phyloP scores from a whole-genome alignment of 495 filamentous ascomycete genomes.

The Elasticomyces elasticus region DNA sequence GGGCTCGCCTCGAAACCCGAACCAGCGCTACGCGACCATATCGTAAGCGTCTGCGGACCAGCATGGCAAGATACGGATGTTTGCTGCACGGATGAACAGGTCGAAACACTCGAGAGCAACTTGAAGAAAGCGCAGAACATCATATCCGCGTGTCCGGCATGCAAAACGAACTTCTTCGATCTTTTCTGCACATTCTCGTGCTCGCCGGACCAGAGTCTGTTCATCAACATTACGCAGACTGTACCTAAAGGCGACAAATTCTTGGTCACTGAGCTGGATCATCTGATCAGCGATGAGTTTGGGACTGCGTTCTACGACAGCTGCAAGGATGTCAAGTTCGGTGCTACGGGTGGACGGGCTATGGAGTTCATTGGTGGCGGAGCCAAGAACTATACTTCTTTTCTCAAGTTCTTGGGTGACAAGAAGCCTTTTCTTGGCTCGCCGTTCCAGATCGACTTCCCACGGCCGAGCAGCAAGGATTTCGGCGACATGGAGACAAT shows the following conservation, averaged over 20 bases:
- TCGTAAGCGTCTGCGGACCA: constrained; percentile 75
- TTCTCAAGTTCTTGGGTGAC: constrained; percentile 85
- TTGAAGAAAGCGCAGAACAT: constrained; percentile 78
- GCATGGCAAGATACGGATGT: constrained; percentile 75
- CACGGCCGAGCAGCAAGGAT: constrained; percentile 38
- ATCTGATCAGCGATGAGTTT: constrained; percentile 78
- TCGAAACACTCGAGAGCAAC: constrained; percentile 67
- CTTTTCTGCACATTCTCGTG: constrained; percentile 96
- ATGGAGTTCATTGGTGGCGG: constrained; percentile 94
- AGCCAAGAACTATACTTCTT: constrained; percentile 75
- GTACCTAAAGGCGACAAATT: constrained; percentile 54
- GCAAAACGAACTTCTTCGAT: constrained; percentile 95
- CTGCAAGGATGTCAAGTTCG: constrained; percentile 98
- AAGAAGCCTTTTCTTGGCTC: constrained; percentile 75
- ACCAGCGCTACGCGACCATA: constrained; percentile 54
- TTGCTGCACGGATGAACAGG: constrained; percentile 78
- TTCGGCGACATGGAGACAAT: constrained; percentile 59
- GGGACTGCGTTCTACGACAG: constrained; percentile 87
- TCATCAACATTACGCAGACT: constrained; percentile 82
- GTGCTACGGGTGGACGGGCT: constrained; percentile 77
- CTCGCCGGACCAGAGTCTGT: constrained; percentile 90
- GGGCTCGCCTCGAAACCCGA: constrained; percentile 65
- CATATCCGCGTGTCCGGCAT: constrained; percentile 87
- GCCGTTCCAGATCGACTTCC: constrained; percentile 96
- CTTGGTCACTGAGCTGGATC: constrained; percentile 78